phyloP scores from a whole-genome alignment of 495 filamentous ascomycete species.

The Lasiosphaeris hirsuta region DNA sequence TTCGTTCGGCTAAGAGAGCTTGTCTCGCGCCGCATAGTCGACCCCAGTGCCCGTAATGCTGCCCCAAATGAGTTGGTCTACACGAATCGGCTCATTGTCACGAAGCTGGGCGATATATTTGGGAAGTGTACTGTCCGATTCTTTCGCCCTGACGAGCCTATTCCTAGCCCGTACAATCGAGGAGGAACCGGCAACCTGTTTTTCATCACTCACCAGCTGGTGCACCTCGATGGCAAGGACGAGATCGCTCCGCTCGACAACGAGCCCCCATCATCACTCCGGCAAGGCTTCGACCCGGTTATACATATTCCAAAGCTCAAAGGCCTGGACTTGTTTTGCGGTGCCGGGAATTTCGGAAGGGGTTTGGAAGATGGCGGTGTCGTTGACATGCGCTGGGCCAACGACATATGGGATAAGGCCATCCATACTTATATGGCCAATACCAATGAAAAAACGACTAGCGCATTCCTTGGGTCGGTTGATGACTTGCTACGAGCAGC shows the following conservation, averaged over 20 bases:
- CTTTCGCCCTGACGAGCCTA: constrained; percentile 38
- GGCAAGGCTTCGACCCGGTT: constrained; percentile 55
- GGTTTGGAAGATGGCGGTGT: constrained; percentile 70
- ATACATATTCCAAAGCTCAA: constrained; percentile 32
- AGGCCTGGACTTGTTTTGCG: constrained; percentile 69
- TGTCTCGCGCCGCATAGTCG: constrained; percentile 40
- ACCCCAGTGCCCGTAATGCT: constrained; percentile 29
- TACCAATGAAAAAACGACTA: constrained; percentile 21
- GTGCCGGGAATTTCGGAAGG: constrained; percentile 68
- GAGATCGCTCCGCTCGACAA: constrained; percentile 25
- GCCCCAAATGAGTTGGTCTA: constrained; percentile 66
- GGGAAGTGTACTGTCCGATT: constrained; percentile 58
- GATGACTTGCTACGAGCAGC: constrained; percentile 61
- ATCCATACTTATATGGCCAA: constrained; percentile 71
- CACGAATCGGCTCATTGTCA: constrained; percentile 42
- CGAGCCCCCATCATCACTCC: constrained; percentile 35
- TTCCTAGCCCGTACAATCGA: constrained; percentile 62
- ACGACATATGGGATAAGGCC: constrained; percentile 60
- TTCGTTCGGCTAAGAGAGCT: constrained; percentile 47
- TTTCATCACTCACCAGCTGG: constrained; percentile 49
- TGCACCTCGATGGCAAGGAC: constrained; percentile 6
- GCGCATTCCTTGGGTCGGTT: constrained; percentile 63
- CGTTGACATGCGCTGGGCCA: constrained; percentile 58
- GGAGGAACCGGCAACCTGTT: constrained; percentile 62
- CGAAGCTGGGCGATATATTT: constrained; percentile 40